phyloP scores from a whole-genome alignment of 192 early-diverging fungal genomes.

The Allomyces javanicus region DNA sequence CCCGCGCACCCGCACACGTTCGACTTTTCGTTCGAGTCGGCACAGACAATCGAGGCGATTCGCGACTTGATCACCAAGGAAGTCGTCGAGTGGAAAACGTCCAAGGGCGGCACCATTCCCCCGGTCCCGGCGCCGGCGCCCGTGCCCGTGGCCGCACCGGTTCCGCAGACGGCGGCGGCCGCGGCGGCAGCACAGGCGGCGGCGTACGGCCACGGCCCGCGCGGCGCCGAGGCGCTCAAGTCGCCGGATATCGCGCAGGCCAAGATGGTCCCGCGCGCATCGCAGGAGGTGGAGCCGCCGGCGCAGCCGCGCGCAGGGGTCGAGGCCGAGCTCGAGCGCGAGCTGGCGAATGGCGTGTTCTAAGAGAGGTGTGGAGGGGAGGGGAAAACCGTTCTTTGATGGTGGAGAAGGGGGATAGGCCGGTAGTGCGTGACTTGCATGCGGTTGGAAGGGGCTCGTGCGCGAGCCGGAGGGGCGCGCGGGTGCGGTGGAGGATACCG shows the following conservation, averaged over 20 bases:
- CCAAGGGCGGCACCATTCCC: constrained; percentile 22
- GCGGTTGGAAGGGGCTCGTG: no score
- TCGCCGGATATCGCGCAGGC: neutral
- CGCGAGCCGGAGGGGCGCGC: no score
- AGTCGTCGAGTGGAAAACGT: constrained; percentile 55
- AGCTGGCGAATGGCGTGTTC: neutral
- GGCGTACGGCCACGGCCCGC: constrained; percentile 6
- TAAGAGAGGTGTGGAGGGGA: neutral
- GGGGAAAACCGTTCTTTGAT: no score
- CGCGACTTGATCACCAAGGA: constrained; percentile 60
- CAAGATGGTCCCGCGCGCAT: neutral
- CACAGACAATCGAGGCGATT: constrained; percentile 60
- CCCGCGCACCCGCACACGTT: constrained; percentile 38
- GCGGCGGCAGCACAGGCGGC: neutral
- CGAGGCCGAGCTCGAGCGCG: neutral
- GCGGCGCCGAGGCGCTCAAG: neutral
- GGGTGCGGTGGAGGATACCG: no score
- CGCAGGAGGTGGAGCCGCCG: neutral
- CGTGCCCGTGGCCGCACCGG: constrained; percentile 5
- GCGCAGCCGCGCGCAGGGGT: neutral
- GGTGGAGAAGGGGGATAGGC: no score
- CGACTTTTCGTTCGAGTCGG: constrained; percentile 69
- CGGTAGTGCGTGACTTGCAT: no score
- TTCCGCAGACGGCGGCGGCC: neutral
- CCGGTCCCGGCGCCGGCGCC: constrained; percentile 9